Evolutionary conservation across 768 basidiomycete species (phyloP), one percentile per base, ranked within the genome.

Genomic region (Baorangia bicolor): DNA sequence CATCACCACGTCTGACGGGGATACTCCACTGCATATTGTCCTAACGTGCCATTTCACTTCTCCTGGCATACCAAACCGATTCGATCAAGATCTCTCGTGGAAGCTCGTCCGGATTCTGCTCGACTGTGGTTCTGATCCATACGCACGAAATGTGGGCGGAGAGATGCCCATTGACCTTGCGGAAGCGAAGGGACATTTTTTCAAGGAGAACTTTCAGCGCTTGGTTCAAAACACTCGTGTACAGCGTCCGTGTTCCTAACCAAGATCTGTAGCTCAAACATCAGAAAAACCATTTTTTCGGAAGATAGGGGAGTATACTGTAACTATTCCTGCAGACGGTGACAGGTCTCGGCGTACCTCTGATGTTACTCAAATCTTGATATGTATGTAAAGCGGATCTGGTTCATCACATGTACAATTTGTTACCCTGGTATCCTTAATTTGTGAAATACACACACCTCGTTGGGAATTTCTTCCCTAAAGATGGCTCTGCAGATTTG

Each of bases 271-370:
- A n/a, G n/a, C n/a, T n/a, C 20, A 46, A 21, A 9, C 1, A 30
- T 21, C 28, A 25, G 4, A n/a, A 39, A 1, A 39, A 12, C 10
- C 5, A 5, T 3, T 23, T 16, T 23, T 23, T 16, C 4, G 4
- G 21, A 41, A 23, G 7, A 13, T 23, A 41, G 21, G 13, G 21
- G 14, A 23, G 13, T 23, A 13, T 18, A 18, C 25, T 18, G 41
- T 10, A n/a, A n/a, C 11, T 27, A 18, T 27, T 11, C 27, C 25
- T 27, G 7, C 16, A 13, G 5, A 70, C 72, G 69, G 35, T n/a
- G n/a, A n/a, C n/a, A n/a, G n/a, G n/a, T n/a, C n/a, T n/a, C n/a
- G n/a, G n/a, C n/a, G n/a, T n/a, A n/a, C n/a, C n/a, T n/a, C n/a
- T n/a, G n/a, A n/a, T n/a, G n/a, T n/a, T n/a, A n/a, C n/a, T n/a